Evolutionary conservation across 495 filamentous ascomycete genomes (phyloP).

Genomic region (Podospora comata): DNA sequence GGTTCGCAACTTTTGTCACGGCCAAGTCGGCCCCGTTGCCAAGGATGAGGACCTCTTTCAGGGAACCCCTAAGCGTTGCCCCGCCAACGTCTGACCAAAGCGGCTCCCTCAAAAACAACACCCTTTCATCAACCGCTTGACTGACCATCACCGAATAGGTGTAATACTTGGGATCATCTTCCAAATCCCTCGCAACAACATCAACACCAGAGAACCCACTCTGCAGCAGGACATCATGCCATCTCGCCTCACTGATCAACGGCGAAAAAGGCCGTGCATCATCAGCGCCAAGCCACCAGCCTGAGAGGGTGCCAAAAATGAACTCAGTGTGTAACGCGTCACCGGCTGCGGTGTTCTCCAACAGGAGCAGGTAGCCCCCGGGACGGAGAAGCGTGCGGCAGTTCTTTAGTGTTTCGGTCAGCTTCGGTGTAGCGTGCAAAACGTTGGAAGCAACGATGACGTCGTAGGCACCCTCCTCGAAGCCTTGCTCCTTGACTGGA

Average conservation of each 20-base stretch:
- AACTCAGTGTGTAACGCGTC: not conserved
- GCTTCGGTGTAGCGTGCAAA: not conserved
- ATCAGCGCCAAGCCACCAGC: not conserved
- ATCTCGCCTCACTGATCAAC: not conserved
- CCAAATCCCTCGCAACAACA: not conserved
- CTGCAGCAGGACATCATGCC: not conserved
- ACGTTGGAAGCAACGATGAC: conserved; percentile 55
- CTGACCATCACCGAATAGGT: not conserved
- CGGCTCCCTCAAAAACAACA: not conserved
- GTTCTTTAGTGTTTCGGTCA: not conserved
- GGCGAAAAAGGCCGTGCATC: not conserved
- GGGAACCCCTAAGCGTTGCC: not conserved
- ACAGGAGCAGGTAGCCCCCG: not conserved
- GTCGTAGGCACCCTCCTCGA: conserved; percentile 48
- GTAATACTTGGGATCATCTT: not conserved
- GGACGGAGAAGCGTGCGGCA: not conserved
- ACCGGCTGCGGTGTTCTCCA: not conserved
- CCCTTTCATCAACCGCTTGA: not conserved
- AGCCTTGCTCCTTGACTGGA: conserved; percentile 46
- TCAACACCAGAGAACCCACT: not conserved
- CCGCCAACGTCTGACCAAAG: not conserved
- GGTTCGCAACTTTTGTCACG: not conserved
- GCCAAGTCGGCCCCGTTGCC: not conserved
- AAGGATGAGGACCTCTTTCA: not conserved
- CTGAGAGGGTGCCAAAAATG: not conserved